Percentiles rank a stretch among this genome's conserved stretches.
These are phyloP conservation scores for Carex arenaria DNA, from an alignment of 202 grass and related monocot species.

Conservation along the genomic window DNA sequence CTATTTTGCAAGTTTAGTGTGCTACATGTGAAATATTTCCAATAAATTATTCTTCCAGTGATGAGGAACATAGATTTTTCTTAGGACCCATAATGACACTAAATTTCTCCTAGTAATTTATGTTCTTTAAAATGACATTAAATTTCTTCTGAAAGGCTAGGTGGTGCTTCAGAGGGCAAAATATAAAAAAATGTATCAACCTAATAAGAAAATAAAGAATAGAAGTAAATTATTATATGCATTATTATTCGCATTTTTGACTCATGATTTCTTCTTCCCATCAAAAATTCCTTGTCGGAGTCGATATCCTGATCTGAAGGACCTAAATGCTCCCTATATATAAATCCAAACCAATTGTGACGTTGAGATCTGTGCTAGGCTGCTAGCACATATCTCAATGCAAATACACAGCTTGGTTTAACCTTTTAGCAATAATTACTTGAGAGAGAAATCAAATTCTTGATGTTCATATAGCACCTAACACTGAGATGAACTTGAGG, in stretches of 20 bases:
- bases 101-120: too few species aligned
- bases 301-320: neutral
- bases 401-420: neutral
- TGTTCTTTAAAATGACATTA: neutral
- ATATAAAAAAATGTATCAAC: neutral
- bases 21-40: neutral
- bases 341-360: neutral
- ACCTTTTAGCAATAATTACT: neutral
- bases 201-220: neutral
- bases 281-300: too few species aligned
- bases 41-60: neutral
- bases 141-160: neutral
- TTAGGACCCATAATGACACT: neutral
- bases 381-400: neutral
- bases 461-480: neutral
- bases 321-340: neutral
- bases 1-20: neutral
- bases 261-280: too few species aligned
- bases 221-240: too few species aligned
- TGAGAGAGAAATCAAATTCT: neutral
- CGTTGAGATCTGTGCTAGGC: neutral
- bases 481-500: neutral
- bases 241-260: too few species aligned
- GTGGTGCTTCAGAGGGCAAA: neutral
- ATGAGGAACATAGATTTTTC: neutral